A percentile compares a stretch with the other conserved stretches of the same genome.
Conservation (phyloP, 257 asterid species). For the Solanum lignicaule region DNA sequence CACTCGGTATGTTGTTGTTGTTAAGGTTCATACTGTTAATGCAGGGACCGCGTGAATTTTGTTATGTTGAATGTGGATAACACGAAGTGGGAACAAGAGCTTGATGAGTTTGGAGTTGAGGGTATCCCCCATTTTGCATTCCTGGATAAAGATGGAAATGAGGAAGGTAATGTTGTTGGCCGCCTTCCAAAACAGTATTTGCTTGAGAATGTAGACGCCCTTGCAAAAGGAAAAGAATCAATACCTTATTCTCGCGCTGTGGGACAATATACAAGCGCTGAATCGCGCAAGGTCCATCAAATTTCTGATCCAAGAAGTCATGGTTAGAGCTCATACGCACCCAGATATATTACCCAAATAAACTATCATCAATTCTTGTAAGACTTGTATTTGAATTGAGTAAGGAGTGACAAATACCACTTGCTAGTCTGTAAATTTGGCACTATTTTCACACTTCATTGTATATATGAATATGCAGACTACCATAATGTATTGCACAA, state of each 20-base stretch:
- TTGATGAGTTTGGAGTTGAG: conserved; percentile 98
- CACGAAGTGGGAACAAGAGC: conserved; percentile 99
- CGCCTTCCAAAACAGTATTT: conserved; percentile 77
- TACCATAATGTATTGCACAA: background rate
- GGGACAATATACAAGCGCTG: conserved; percentile 77
- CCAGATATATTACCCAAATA: background rate
- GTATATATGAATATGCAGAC: background rate
- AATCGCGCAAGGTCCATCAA: conserved; percentile 48
- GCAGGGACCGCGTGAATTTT: conserved; percentile 82
- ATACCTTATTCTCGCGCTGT: conserved; percentile 87
- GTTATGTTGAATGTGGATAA: conserved; percentile 96
- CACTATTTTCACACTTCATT: background rate
- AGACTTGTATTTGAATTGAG: background rate
- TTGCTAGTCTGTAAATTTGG: background rate
- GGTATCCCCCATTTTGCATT: conserved; percentile 98
- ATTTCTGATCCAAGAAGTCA: conserved; percentile 90
- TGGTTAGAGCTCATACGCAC: conserved; percentile 28
- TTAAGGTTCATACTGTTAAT: background rate
- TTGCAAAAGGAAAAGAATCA: conserved; percentile 68
- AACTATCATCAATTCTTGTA: background rate
- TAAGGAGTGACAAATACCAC: background rate
- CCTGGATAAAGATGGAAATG: conserved; percentile 77
- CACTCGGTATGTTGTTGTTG: background rate
- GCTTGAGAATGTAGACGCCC: conserved; percentile 78
- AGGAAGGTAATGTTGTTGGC: conserved; percentile 92